These are phyloP conservation scores for Mucuna pruriens DNA, from an alignment of 306 rosid species.

Conservation along the genomic window DNA sequence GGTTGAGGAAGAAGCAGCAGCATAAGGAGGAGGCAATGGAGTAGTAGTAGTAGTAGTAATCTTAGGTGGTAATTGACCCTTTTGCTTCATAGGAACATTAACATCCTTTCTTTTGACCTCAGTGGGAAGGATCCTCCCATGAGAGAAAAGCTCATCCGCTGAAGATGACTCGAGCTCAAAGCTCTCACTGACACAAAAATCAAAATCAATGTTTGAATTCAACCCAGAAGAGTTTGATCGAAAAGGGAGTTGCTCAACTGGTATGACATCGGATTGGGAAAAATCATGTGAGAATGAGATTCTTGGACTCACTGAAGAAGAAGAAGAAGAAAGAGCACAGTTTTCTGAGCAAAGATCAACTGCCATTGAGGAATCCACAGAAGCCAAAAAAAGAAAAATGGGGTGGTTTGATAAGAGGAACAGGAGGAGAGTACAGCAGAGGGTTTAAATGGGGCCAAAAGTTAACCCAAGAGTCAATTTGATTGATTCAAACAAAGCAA, in stretches of 20 bases:
- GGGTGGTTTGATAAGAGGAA: conserved; percentile 16
- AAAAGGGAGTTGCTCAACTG: conserved; percentile 65
- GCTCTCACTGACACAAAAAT: conserved; percentile 64
- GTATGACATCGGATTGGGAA: conserved; percentile 60
- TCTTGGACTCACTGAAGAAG: conserved; percentile 64
- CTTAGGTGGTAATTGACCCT: conserved; percentile 23
- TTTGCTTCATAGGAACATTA: conserved; percentile 29
- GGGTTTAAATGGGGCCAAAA: conserved; percentile 40
- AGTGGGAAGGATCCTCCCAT: conserved; percentile 73
- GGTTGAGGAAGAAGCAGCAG: conserved; percentile 4
- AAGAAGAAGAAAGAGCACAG: conserved; percentile 31
- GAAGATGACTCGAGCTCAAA: conserved; percentile 69
- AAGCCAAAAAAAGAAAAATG: background rate
- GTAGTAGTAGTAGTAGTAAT: no score
- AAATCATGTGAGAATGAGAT: conserved; percentile 86
- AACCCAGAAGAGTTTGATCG: conserved; percentile 65
- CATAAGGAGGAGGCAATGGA: conserved; percentile 42
- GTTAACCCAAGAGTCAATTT: conserved; percentile 36
- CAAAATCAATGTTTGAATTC: conserved; percentile 68
- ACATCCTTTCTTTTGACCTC: conserved; percentile 63
- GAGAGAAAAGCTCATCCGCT: conserved; percentile 88
- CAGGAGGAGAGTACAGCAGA: background rate
- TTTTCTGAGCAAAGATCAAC: conserved; percentile 64
- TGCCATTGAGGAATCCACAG: conserved; percentile 49
- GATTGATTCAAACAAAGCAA: conserved; percentile 45